A percentile compares a stretch with the other conserved stretches of the same genome.
Conservation (phyloP, 2,329 filamentous ascomycete species). For the Plectosphaerella plurivora region DNA sequence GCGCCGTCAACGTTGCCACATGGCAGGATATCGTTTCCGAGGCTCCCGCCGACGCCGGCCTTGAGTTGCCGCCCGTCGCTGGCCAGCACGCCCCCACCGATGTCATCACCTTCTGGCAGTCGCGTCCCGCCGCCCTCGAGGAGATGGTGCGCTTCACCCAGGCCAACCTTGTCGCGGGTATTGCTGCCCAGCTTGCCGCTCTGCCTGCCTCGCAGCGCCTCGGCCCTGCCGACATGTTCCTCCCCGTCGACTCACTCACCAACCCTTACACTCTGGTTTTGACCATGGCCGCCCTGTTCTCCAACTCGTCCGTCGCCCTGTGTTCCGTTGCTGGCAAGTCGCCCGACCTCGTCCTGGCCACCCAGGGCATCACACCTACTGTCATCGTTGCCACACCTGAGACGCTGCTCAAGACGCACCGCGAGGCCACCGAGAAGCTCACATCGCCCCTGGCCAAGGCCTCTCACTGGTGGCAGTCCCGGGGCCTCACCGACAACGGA, state of each 20-base stretch:
- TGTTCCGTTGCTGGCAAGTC: conserved; percentile 79
- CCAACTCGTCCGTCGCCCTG: conserved; percentile 79
- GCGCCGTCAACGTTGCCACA: conserved; percentile 75
- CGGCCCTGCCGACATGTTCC: conserved; percentile 70
- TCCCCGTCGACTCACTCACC: conserved; percentile 78
- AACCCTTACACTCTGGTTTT: conserved; percentile 75
- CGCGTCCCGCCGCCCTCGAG: conserved; percentile 43
- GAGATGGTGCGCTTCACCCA: conserved; percentile 82
- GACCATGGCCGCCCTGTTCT: conserved; percentile 77
- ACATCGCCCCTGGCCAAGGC: conserved; percentile 60
- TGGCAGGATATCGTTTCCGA: conserved; percentile 89
- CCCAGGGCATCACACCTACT: conserved; percentile 72
- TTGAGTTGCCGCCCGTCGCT: conserved; percentile 61
- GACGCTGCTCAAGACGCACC: conserved; percentile 65
- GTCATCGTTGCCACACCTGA: conserved; percentile 74
- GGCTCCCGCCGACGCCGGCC: conserved; percentile 50
- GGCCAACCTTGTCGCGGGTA: conserved; percentile 79
- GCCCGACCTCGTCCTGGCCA: conserved; percentile 68
- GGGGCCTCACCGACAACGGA: conserved; percentile 64
- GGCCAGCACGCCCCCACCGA: conserved; percentile 49
- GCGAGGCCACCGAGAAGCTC: conserved; percentile 53
- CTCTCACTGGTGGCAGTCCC: conserved; percentile 68
- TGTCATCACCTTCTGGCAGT: conserved; percentile 65
- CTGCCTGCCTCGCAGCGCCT: conserved; percentile 74
- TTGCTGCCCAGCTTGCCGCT: conserved; percentile 71